Evolutionary conservation across 73 alveolate genomes (phyloP).

Genomic region (Paramecium sexaurelia): DNA sequence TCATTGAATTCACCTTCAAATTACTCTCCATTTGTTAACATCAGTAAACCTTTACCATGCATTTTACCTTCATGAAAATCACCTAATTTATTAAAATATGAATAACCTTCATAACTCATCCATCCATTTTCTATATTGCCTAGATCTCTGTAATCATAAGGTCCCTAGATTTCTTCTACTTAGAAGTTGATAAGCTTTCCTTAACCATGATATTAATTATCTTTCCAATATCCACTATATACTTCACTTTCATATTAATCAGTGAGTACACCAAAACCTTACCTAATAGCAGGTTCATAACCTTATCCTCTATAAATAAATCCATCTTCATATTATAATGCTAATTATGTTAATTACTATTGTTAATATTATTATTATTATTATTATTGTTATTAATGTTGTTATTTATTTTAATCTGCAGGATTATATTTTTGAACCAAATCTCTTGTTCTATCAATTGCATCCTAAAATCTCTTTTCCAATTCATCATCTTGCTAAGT

Average conservation of each 20-base stretch:
- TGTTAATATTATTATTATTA: background rate
- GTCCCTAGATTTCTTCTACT: conserved; percentile 17
- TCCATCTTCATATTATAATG: conserved; percentile 54
- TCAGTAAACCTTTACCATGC: conserved; percentile 34
- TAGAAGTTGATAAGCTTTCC: conserved; percentile 43
- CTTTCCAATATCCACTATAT: conserved; percentile 40
- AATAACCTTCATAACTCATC: conserved; percentile 21
- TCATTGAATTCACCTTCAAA: conserved; percentile 53
- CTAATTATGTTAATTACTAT: background rate
- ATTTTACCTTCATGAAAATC: conserved; percentile 52
- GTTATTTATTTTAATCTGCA: background rate
- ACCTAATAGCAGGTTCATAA: conserved; percentile 31
- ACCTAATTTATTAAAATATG: background rate
- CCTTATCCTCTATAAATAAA: conserved; percentile 48
- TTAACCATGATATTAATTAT: conserved; percentile 35
- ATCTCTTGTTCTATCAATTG: conserved; percentile 10
- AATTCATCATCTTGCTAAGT: background rate
- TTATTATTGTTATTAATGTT: background rate
- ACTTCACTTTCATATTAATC: conserved; percentile 33
- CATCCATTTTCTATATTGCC: conserved; percentile 31
- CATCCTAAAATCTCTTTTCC: conserved; percentile 51
- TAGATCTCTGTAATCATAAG: conserved; percentile 29
- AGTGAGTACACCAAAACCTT: conserved; percentile 49
- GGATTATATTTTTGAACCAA: background rate
- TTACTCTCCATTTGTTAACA: conserved; percentile 6